Percentiles rank a stretch among this genome's conserved stretches.
These are phyloP conservation scores for Sextonia rubra DNA, from an alignment of 164 flowering plant genomes.

Conservation along the genomic window DNA sequence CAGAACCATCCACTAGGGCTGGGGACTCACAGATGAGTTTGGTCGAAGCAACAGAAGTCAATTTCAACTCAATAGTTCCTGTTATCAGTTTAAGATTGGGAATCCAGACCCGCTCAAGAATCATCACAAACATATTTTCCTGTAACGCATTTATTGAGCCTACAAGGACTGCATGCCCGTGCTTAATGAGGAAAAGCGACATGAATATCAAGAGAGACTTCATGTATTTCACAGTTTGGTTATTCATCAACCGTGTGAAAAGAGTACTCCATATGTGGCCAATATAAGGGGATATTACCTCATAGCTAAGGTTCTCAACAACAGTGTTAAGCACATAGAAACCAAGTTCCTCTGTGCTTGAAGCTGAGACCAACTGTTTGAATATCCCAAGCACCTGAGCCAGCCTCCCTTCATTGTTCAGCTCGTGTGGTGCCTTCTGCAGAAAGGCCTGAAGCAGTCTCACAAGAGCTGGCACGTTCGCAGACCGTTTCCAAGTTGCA, in stretches of 20 bases:
- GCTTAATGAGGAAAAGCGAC: constrained; percentile 89
- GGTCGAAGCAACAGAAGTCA: constrained; percentile 79
- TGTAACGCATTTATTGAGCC: constrained; percentile 72
- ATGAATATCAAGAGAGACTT: constrained; percentile 75
- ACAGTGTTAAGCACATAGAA: constrained; percentile 95
- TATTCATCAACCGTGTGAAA: constrained; percentile 49
- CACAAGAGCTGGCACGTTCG: constrained; percentile 90
- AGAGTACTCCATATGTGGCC: constrained; percentile 62
- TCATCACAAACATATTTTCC: constrained; percentile 42
- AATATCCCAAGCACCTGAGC: constrained; percentile 77
- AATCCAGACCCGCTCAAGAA: constrained; percentile 80
- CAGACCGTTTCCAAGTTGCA: constrained; percentile 70
- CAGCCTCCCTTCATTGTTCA: constrained; percentile 59
- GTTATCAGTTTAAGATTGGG: constrained; percentile 79
- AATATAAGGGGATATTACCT: constrained; percentile 54
- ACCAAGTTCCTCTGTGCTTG: constrained; percentile 80
- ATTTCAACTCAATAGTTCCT: constrained; percentile 67
- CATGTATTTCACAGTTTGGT: constrained; percentile 47
- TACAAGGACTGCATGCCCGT: constrained; percentile 56
- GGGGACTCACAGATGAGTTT: constrained; percentile 79
- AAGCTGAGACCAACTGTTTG: constrained; percentile 43
- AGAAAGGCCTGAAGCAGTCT: constrained; percentile 93
- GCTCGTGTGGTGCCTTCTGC: constrained; percentile 76
- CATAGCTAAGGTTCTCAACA: constrained; percentile 69
- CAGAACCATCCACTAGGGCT: constrained; percentile 51